Evolutionary conservation across 352 stramenopile species (phyloP).

Genomic region (Blastocystis sp.): DNA sequence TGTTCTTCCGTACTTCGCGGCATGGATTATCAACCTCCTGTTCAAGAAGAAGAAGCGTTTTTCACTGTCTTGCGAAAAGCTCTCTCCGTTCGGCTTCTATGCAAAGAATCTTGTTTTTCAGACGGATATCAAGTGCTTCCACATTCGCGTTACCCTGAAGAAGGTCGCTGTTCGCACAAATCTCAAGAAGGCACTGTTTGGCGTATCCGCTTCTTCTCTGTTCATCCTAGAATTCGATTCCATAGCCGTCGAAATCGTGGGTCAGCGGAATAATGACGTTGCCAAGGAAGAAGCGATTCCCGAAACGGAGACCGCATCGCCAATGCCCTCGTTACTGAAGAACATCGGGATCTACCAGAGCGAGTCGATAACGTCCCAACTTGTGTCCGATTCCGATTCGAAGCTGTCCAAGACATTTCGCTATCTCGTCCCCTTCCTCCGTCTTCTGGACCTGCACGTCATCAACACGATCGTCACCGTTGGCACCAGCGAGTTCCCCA

Average conservation of each 20-base stretch:
- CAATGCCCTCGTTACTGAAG: background rate
- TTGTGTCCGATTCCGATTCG: background rate
- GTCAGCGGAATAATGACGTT: background rate
- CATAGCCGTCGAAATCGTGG: background rate
- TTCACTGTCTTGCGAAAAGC: constrained; percentile 51
- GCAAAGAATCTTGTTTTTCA: constrained; percentile 24
- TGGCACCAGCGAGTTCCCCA: constrained; percentile 12
- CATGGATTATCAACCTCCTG: constrained; percentile 48
- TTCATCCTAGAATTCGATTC: constrained; percentile 45
- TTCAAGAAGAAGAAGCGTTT: constrained; percentile 50
- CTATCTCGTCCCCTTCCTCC: constrained; percentile 9
- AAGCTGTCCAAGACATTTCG: background rate
- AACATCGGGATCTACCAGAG: background rate
- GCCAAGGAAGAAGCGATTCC: background rate
- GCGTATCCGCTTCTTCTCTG: constrained; percentile 19
- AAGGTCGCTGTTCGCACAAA: constrained; percentile 23
- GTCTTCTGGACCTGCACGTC: constrained; percentile 34
- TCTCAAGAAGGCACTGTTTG: constrained; percentile 46
- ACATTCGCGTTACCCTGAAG: constrained; percentile 1
- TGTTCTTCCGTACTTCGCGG: constrained; percentile 14
- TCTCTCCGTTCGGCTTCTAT: constrained; percentile 26
- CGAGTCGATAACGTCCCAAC: background rate
- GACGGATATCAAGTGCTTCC: background rate
- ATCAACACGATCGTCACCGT: constrained; percentile 32
- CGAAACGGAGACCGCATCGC: background rate